A percentile compares a stretch with the other conserved stretches of the same genome.
These are phyloP conservation scores for Pistacia integerrima DNA, from an alignment of 345 rosid genomes.

Conservation along the genomic window DNA sequence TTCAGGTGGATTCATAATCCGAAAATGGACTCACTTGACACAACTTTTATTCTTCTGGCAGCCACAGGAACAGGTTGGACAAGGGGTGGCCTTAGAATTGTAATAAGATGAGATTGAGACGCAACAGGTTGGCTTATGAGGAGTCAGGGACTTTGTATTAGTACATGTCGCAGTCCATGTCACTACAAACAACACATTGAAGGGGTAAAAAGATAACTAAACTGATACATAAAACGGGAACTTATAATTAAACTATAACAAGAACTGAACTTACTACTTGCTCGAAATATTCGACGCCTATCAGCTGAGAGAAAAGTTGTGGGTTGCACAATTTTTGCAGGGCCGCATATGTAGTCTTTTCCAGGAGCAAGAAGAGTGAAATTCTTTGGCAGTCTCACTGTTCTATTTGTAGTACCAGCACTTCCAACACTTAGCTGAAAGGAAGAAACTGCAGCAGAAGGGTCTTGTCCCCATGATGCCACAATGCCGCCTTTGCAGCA, in stretches of 20 bases:
- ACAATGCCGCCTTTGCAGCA: too few species aligned
- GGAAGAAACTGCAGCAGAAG: too few species aligned
- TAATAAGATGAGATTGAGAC: conserved; percentile 58
- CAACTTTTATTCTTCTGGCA: conserved; percentile 40
- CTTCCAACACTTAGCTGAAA: too few species aligned
- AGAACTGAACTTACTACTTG: not conserved
- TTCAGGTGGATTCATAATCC: not conserved
- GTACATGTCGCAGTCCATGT: conserved; percentile 57
- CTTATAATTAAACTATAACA: too few species aligned
- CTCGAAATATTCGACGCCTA: too few species aligned
- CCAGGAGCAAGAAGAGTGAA: too few species aligned
- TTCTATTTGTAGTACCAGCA: too few species aligned
- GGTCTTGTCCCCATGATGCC: too few species aligned
- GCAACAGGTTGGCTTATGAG: conserved; percentile 44
- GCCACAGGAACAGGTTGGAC: conserved; percentile 50
- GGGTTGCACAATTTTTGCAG: too few species aligned
- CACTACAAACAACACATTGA: conserved; percentile 31
- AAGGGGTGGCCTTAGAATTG: conserved; percentile 42
- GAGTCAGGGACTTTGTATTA: conserved; percentile 41
- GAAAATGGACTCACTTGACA: conserved; percentile 24
- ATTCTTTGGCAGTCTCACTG: too few species aligned
- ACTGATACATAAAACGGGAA: not conserved
- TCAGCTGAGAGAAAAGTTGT: too few species aligned
- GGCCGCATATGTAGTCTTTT: too few species aligned
- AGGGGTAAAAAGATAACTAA: not conserved